Conservation (phyloP, 257 asterid genomes). For the Striga asiatica region DNA sequence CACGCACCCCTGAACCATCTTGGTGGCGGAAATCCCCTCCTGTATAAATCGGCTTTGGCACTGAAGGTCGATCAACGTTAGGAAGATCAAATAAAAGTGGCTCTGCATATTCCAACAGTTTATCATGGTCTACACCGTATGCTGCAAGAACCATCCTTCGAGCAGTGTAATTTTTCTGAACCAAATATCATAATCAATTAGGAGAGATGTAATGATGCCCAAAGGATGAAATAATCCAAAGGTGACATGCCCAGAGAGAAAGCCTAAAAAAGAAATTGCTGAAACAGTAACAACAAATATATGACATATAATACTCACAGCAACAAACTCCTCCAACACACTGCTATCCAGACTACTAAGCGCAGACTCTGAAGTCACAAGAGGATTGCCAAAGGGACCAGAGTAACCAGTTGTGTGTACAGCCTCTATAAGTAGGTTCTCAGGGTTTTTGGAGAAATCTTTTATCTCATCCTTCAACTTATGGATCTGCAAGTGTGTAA, state of each 20-base stretch:
- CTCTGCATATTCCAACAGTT: slow-evolving; percentile 60
- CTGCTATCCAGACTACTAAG: slow-evolving; percentile 37
- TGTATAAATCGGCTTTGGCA: slow-evolving; percentile 51
- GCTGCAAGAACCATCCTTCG: slow-evolving; percentile 83
- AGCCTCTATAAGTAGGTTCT: neutral
- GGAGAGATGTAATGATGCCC: neutral
- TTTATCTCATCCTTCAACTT: neutral
- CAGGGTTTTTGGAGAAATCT: neutral
- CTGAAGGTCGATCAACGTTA: slow-evolving; percentile 22
- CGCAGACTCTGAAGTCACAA: slow-evolving; percentile 32
- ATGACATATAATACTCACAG: slow-evolving; percentile 38
- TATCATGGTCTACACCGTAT: slow-evolving; percentile 81
- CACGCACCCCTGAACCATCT: slow-evolving; percentile 67
- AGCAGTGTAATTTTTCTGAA: slow-evolving; percentile 68
- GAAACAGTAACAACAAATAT: neutral
- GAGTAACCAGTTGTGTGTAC: neutral
- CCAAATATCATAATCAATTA: slow-evolving; percentile 12
- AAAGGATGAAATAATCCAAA: slow-evolving; percentile 6
- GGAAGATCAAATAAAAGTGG: slow-evolving; percentile 78
- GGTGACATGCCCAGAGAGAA: neutral
- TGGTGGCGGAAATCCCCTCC: slow-evolving; percentile 84
- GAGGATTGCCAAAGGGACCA: neutral
- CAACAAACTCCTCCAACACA: slow-evolving; percentile 67
- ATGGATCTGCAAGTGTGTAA: neutral
- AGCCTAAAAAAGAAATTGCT: neutral